phyloP scores from a whole-genome alignment of 2,329 filamentous ascomycete species.

The Xylaria digitata region DNA sequence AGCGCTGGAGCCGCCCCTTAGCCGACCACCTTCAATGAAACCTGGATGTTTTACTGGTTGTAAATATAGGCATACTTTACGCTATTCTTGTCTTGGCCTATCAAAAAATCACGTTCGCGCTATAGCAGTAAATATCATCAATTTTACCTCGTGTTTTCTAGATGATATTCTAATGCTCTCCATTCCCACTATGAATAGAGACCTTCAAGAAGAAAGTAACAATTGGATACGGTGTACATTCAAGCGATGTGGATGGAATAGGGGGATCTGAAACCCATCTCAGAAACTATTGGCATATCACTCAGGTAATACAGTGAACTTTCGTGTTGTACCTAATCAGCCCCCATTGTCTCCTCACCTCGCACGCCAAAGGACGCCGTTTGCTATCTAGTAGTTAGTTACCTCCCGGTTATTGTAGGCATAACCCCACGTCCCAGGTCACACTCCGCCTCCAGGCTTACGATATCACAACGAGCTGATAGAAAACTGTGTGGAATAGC shows the following conservation, averaged over 20 bases:
- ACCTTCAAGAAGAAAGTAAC: background rate
- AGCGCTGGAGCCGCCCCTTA: background rate
- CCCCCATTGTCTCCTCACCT: background rate
- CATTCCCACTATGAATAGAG: background rate
- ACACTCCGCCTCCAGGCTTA: slow-evolving; percentile 2
- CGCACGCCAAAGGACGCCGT: background rate
- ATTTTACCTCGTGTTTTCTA: background rate
- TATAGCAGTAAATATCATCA: background rate
- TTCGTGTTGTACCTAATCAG: background rate
- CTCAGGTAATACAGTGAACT: background rate
- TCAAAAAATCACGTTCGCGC: slow-evolving; percentile 13
- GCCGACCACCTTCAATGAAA: background rate
- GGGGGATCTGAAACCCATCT: background rate
- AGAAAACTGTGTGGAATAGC: slow-evolving; percentile 10
- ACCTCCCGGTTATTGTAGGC: slow-evolving; percentile 1
- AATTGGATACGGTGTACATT: background rate
- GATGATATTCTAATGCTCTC: background rate
- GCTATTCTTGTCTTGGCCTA: slow-evolving; percentile 20
- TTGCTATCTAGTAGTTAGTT: background rate
- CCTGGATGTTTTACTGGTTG: background rate
- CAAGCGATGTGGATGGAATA: background rate
- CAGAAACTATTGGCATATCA: background rate
- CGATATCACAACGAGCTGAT: background rate
- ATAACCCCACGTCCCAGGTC: slow-evolving; percentile 27
- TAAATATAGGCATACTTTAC: background rate